Conservation (phyloP, 495 filamentous ascomycete species). For the Neurospora intermedia region DNA sequence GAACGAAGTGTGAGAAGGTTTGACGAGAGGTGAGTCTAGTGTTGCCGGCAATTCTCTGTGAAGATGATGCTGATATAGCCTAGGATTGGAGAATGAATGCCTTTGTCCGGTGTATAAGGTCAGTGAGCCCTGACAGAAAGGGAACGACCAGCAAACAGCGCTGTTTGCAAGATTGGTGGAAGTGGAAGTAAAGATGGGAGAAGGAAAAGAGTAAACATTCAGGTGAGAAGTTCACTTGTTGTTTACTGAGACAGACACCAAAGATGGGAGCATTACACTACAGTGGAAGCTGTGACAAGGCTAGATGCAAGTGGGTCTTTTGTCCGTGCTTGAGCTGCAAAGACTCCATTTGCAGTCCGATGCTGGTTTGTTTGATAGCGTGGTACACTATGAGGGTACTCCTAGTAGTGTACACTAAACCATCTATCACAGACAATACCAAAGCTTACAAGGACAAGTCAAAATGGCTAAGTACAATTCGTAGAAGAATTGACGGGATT, state of each 20-base stretch:
- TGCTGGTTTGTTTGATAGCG: no score
- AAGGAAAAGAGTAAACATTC: neutral
- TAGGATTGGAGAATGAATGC: neutral
- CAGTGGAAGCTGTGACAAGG: neutral
- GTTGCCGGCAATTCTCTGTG: neutral
- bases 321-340: neutral
- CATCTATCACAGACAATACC: no score
- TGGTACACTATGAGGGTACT: no score
- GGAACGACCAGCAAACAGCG: neutral
- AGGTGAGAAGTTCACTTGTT: neutral
- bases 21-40: neutral
- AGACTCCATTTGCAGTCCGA: neutral
- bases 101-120: neutral
- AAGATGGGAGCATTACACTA: neutral
- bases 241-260: neutral
- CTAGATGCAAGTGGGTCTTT: neutral
- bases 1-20: neutral
- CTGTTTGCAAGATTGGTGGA: neutral
- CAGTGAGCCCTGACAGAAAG: neutral
- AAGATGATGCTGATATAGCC: neutral
- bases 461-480: no score
- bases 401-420: no score
- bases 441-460: no score
- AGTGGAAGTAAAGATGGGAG: neutral
- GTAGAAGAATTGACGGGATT: no score